Conservation (phyloP, 306 rosid species). For the Herpetospermum pedunculosum region DNA sequence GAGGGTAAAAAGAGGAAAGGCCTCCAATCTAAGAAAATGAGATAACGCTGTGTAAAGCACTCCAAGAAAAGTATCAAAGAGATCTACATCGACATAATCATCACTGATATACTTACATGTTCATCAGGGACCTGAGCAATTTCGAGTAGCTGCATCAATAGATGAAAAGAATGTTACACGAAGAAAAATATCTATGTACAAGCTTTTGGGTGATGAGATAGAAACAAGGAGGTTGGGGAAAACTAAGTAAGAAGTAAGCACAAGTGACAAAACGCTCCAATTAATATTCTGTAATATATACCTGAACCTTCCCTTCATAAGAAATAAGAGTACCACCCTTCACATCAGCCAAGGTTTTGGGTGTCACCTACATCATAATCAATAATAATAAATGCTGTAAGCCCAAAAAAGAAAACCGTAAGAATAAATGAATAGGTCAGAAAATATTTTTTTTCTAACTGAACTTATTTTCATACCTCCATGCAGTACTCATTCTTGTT, state of each 20-base stretch:
- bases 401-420: neutral
- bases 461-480: constrained; percentile 48
- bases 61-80: too few relatives aligned
- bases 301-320: constrained; percentile 89
- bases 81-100: neutral
- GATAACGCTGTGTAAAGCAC: too few relatives aligned
- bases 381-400: neutral
- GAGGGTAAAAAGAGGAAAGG: too few relatives aligned
- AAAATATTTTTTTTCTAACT: neutral
- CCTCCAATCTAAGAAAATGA: too few relatives aligned
- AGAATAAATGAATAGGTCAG: neutral
- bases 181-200: neutral
- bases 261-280: neutral
- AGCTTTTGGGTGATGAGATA: neutral
- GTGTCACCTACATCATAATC: constrained; percentile 46
- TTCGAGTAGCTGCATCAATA: constrained; percentile 75
- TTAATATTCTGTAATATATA: constrained; percentile 3
- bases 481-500: constrained; percentile 89
- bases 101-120: constrained; percentile 45
- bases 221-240: neutral
- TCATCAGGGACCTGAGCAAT: constrained; percentile 95
- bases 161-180: constrained; percentile 14
- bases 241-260: neutral
- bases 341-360: constrained; percentile 95
- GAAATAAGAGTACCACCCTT: constrained; percentile 98